Evolutionary conservation across 371 early-diverging fungal genomes (phyloP).

Genomic region (Mortierella sp.): DNA sequence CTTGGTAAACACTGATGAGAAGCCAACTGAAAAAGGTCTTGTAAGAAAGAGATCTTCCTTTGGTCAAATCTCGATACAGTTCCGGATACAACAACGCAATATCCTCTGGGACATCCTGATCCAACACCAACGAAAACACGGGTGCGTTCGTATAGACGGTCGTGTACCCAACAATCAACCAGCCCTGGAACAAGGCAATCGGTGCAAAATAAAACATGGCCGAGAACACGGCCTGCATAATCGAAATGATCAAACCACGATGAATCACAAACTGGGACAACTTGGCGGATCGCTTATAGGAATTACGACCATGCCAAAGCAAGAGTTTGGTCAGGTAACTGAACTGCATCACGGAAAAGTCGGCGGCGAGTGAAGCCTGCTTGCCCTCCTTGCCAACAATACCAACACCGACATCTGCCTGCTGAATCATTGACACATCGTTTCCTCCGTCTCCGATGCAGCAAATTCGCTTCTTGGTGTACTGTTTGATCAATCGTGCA

Average conservation of each 20-base stretch:
- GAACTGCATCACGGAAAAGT: conserved; percentile 96
- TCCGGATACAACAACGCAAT: conserved; percentile 97
- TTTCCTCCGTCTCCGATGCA: conserved; percentile 99
- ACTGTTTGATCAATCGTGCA: conserved; percentile 85
- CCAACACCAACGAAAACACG: conserved; percentile 95
- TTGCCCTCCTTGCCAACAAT: conserved; percentile 99
- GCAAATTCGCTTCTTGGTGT: conserved; percentile 82
- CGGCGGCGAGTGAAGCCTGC: conserved; percentile 98
- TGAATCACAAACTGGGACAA: conserved; percentile 99
- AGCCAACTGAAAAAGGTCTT: conserved; percentile 97
- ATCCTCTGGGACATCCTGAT: conserved; percentile 92
- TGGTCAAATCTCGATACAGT: conserved; percentile 96
- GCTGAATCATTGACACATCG: conserved; percentile 99
- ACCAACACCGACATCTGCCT: conserved; percentile 98
- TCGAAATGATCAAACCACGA: conserved; percentile 97
- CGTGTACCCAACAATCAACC: conserved; percentile 85
- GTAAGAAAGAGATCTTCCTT: conserved; percentile 90
- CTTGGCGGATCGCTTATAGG: conserved; percentile 95
- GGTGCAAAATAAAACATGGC: conserved; percentile 98
- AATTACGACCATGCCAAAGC: conserved; percentile 98
- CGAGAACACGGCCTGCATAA: conserved; percentile 99
- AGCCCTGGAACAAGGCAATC: conserved; percentile 93
- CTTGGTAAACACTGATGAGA: conserved; percentile 97
- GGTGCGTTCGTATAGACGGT: conserved; percentile 98
- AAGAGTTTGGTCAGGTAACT: conserved; percentile 83